A percentile compares a stretch with the other conserved stretches of the same genome.
phyloP scores from a whole-genome alignment of 148 eudicot genomes.

The Spergularia marina region DNA sequence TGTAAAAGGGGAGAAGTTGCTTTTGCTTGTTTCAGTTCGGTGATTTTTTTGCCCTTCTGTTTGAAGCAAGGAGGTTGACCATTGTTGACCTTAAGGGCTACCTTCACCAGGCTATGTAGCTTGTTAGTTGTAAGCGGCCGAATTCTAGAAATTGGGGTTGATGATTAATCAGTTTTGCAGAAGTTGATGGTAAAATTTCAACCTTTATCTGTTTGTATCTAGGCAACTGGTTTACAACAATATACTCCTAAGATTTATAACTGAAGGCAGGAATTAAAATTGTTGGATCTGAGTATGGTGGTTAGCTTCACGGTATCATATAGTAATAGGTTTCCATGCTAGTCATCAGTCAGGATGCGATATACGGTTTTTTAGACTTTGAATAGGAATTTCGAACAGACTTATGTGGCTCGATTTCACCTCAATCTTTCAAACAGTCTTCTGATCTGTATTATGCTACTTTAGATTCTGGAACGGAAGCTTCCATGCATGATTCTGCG shows the following conservation, averaged over 20 bases:
- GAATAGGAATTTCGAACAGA: neutral
- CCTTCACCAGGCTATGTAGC: neutral
- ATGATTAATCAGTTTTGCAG: neutral
- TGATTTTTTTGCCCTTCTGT: neutral
- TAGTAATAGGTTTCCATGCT: neutral
- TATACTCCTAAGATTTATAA: neutral
- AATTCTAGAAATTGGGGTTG: too few relatives aligned
- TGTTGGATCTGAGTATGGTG: neutral
- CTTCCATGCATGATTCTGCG: slow-evolving; percentile 14
- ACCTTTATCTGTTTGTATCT: neutral
- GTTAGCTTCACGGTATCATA: neutral
- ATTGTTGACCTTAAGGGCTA: neutral
- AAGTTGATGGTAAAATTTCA: neutral
- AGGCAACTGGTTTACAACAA: neutral
- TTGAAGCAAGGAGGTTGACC: neutral
- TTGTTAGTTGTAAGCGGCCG: neutral
- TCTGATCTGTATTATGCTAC: slow-evolving; percentile 12
- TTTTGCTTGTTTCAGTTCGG: neutral
- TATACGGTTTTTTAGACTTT: neutral
- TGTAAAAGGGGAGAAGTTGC: neutral
- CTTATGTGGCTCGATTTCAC: neutral
- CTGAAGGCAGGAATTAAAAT: neutral
- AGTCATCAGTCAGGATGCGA: too few relatives aligned
- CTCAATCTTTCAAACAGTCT: neutral
- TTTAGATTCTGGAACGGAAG: slow-evolving; percentile 9